These are phyloP conservation scores for Botryotinia calthae DNA, from an alignment of 2,329 filamentous ascomycete species.

Conservation along the genomic window DNA sequence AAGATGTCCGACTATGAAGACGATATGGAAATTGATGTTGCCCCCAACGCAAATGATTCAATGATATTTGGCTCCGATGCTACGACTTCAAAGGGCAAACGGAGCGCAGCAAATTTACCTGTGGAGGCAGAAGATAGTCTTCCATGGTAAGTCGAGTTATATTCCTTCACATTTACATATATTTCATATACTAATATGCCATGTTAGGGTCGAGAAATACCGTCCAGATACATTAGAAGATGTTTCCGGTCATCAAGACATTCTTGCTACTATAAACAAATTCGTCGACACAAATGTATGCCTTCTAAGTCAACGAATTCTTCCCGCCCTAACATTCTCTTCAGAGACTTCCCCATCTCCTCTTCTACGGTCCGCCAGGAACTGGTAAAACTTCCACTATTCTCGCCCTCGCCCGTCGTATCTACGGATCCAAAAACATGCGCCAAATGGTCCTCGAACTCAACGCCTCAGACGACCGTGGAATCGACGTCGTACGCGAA, in stretches of 20 bases:
- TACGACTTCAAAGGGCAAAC: slow-evolving; percentile 78
- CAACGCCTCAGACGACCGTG: slow-evolving; percentile 94
- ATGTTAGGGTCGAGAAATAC: slow-evolving; percentile 88
- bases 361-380: slow-evolving; percentile 93
- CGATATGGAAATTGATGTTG: slow-evolving; percentile 65
- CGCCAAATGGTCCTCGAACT: slow-evolving; percentile 98
- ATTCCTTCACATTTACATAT: background rate
- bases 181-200: slow-evolving; percentile 27
- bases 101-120: slow-evolving; percentile 87
- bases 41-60: slow-evolving; percentile 47
- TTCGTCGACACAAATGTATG: slow-evolving; percentile 86
- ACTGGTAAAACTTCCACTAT: slow-evolving; percentile 98
- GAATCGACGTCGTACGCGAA: slow-evolving; percentile 96
- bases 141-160: slow-evolving; percentile 65
- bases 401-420: slow-evolving; percentile 84
- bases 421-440: slow-evolving; percentile 90
- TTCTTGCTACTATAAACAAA: slow-evolving; percentile 95
- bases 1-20: slow-evolving; percentile 57
- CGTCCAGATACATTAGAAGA: slow-evolving; percentile 83
- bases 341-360: slow-evolving; percentile 82
- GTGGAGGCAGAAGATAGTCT: slow-evolving; percentile 91
- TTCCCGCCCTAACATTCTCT: background rate
- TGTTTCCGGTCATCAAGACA: slow-evolving; percentile 95
- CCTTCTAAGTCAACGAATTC: slow-evolving; percentile 3
- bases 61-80: slow-evolving; percentile 73